phyloP scores from a whole-genome alignment of 2,329 filamentous ascomycete species.

The Monascus ruber region DNA sequence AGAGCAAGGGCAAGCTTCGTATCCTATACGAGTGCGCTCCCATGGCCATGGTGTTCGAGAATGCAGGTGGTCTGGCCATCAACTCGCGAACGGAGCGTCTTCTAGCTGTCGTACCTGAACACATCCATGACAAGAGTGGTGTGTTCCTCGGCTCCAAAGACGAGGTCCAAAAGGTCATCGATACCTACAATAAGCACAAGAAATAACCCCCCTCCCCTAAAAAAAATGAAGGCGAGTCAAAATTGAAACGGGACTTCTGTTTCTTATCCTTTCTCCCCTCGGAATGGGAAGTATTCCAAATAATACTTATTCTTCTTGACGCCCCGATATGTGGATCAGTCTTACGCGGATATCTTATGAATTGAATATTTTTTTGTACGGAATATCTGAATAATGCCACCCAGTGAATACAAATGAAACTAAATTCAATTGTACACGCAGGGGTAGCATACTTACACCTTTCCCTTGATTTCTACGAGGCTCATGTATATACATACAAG shows the following conservation, averaged over 20 bases:
- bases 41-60: slow-evolving; percentile 98
- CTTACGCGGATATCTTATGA: too few relatives aligned
- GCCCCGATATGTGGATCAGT: too few relatives aligned
- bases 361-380: too few relatives aligned
- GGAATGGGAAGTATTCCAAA: too few relatives aligned
- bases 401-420: too few relatives aligned
- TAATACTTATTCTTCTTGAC: too few relatives aligned
- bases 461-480: too few relatives aligned
- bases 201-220: slow-evolving; percentile 5
- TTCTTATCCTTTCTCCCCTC: too few relatives aligned
- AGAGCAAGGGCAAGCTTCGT: slow-evolving; percentile 95
- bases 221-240: slow-evolving; percentile 11
- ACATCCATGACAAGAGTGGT: slow-evolving; percentile 89
- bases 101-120: slow-evolving; percentile 76
- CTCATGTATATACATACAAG: too few relatives aligned
- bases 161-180: slow-evolving; percentile 91
- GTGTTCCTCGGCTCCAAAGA: slow-evolving; percentile 94
- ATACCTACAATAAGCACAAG: slow-evolving; percentile 52
- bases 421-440: too few relatives aligned
- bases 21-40: slow-evolving; percentile 98
- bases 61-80: slow-evolving; percentile 86
- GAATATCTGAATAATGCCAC: too few relatives aligned
- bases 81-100: slow-evolving; percentile 86
- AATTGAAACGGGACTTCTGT: not conserved
- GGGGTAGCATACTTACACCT: too few relatives aligned